Percentiles rank a stretch among this genome's conserved stretches.
These are phyloP conservation scores for Sclerotinia subarctica DNA, from an alignment of 2,329 filamentous ascomycete genomes.

Conservation along the genomic window DNA sequence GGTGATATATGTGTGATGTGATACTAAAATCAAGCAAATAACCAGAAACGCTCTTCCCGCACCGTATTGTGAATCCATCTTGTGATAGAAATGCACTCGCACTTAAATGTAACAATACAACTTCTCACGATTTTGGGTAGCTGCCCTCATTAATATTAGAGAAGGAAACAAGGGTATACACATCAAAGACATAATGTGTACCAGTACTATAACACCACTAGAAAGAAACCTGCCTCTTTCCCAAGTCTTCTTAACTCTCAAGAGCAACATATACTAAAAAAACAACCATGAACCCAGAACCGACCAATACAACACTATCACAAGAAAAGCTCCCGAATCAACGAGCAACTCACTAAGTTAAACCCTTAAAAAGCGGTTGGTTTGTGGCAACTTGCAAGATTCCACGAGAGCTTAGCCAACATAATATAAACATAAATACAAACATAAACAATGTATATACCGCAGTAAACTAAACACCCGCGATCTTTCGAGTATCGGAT, in stretches of 20 bases:
- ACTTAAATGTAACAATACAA: not conserved
- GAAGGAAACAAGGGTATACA: too few relatives aligned
- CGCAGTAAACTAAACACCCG: too few relatives aligned
- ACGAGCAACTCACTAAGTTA: not conserved
- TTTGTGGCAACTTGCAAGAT: too few relatives aligned
- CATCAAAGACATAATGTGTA: too few relatives aligned
- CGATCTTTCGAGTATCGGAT: too few relatives aligned
- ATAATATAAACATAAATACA: too few relatives aligned
- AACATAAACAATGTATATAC: too few relatives aligned
- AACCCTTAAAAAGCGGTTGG: not conserved
- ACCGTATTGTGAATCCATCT: not conserved
- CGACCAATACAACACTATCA: too few relatives aligned
- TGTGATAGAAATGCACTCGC: not conserved
- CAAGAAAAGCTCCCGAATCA: too few relatives aligned
- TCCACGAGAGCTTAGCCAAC: too few relatives aligned
- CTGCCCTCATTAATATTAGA: too few relatives aligned
- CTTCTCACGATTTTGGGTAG: too few relatives aligned
- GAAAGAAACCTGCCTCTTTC: not conserved
- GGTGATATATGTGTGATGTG: not conserved
- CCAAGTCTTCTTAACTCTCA: not conserved
- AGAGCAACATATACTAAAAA: not conserved
- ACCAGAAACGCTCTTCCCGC: not conserved
- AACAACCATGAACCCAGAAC: not conserved
- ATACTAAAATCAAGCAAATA: not conserved
- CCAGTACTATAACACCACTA: not conserved